Evolutionary conservation across 2,329 filamentous ascomycete genomes (phyloP), one percentile per base, ranked within the genome.

Genomic region (Diplodia scrobiculata): DNA sequence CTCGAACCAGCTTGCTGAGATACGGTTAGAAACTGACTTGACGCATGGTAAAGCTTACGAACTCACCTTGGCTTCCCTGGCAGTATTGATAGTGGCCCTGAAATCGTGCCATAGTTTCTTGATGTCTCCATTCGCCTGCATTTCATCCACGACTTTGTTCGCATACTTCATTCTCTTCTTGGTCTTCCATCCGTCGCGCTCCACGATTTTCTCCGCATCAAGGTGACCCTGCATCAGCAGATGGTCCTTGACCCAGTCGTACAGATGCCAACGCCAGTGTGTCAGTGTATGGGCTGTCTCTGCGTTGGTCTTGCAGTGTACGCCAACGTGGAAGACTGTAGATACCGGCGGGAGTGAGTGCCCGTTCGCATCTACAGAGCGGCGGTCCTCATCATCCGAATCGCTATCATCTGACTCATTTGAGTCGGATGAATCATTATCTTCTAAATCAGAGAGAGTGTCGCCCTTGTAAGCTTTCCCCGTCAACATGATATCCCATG

Each of bases 211-310:
- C 11, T 83, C 77, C 0, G 86, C 78, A 0, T 79, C 79, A 68
- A 89, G 81, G 69, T 89, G 83, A 0, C 86, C 87, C 67, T 87
- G 81, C 1, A 75, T 75, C 27, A 82, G 76, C 0, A 95, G 84
- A 63, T 84, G 86, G 32, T 84, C 82, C 27, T 89, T 81, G 0
- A 93, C 87, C 84, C 85, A 90, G 69, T 88, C 83, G 72, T 90
- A 88, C n/a, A 94, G 84, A 53, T 87, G 85, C 67, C 85, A 86
- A 66, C 89, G 88, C 91, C 91, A 93, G 77, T 95, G 91, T 4
- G 87, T 83, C 3, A 94, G 82, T 0, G 83, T 84, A 72, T 94
- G 91, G 0, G 89, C 88, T 47, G 88, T 88, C 69, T 87, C 82
- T 0, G 91, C 90, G 69, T 89, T 89, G 36, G 79, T 77, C 72